These are phyloP conservation scores for Zasmidium cellare DNA, from an alignment of 2,329 filamentous ascomycete species.

Conservation along the genomic window DNA sequence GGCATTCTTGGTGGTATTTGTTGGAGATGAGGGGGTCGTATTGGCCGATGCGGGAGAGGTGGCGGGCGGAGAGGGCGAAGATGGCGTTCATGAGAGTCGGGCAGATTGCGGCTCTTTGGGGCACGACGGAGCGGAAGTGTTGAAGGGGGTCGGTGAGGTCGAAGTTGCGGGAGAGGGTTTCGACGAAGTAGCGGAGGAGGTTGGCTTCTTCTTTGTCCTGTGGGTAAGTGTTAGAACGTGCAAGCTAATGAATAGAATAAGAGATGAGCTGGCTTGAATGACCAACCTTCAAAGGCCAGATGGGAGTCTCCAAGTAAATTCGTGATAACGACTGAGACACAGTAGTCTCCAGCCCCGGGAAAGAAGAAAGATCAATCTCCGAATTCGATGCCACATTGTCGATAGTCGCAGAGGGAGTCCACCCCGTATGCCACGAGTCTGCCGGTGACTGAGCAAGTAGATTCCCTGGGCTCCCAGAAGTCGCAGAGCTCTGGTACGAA, in stretches of 20 bases:
- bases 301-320: slow-evolving; percentile 30
- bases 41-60: slow-evolving; percentile 51
- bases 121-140: slow-evolving; percentile 58
- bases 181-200: slow-evolving; percentile 35
- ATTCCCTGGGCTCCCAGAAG: slow-evolving; percentile 8
- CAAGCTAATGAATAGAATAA: too few species aligned
- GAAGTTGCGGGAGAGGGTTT: slow-evolving; percentile 31
- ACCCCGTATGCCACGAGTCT: slow-evolving; percentile 24
- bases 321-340: slow-evolving; percentile 26
- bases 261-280: neutral
- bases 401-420: slow-evolving; percentile 19
- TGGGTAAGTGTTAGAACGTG: neutral
- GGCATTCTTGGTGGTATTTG: slow-evolving; percentile 56
- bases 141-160: slow-evolving; percentile 36
- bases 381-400: slow-evolving; percentile 11
- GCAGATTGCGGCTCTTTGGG: slow-evolving; percentile 52
- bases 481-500: slow-evolving; percentile 17
- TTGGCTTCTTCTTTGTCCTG: slow-evolving; percentile 31
- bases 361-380: slow-evolving; percentile 11
- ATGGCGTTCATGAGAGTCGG: slow-evolving; percentile 59
- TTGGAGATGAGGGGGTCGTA: slow-evolving; percentile 54
- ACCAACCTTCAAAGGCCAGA: slow-evolving; percentile 29
- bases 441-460: slow-evolving; percentile 12
- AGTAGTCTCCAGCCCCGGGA: slow-evolving; percentile 20
- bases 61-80: slow-evolving; percentile 56